phyloP scores from a whole-genome alignment of 148 eudicot species.

The Arctostaphylos glauca region DNA sequence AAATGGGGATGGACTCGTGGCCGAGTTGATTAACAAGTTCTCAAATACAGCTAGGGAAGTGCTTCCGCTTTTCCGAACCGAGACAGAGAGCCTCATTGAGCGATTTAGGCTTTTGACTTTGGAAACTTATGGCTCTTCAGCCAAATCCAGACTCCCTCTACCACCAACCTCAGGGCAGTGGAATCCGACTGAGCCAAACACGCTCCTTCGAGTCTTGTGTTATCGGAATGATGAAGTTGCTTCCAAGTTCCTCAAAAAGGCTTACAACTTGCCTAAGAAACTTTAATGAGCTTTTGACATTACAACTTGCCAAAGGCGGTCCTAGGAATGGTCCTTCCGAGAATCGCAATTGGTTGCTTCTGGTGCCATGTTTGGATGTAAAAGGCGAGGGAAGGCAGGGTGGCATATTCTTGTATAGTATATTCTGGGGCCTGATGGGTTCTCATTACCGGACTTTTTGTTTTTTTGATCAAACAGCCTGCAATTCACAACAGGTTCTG shows the following conservation, averaged over 20 bases:
- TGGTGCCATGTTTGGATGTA: not conserved
- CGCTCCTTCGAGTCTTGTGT: conserved; percentile 85
- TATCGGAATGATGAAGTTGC: conserved; percentile 85
- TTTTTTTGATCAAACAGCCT: not conserved
- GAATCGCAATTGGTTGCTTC: conserved; percentile 6
- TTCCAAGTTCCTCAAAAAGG: conserved; percentile 79
- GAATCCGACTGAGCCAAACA: conserved; percentile 85
- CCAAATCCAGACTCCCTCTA: conserved; percentile 74
- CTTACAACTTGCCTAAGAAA: conserved; percentile 87
- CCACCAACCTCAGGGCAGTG: conserved; percentile 95
- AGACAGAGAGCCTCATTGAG: conserved; percentile 74
- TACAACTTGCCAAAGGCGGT: not conserved
- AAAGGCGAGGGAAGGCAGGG: conserved; percentile 5
- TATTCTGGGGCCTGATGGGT: conserved; percentile 10
- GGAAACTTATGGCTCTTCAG: conserved; percentile 79
- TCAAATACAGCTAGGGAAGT: conserved; percentile 74
- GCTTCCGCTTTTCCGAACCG: conserved; percentile 75
- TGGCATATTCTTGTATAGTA: conserved; percentile 31
- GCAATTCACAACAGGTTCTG: not conserved
- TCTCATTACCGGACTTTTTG: not conserved
- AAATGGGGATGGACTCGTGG: conserved; percentile 83
- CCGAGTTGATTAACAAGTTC: conserved; percentile 69
- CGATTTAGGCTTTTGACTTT: conserved; percentile 60
- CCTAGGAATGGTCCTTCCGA: conserved; percentile 1
- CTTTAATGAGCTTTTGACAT: conserved; percentile 25